phyloP scores from a whole-genome alignment of 2,329 filamentous ascomycete genomes.

The Tolypocladium tundrense region DNA sequence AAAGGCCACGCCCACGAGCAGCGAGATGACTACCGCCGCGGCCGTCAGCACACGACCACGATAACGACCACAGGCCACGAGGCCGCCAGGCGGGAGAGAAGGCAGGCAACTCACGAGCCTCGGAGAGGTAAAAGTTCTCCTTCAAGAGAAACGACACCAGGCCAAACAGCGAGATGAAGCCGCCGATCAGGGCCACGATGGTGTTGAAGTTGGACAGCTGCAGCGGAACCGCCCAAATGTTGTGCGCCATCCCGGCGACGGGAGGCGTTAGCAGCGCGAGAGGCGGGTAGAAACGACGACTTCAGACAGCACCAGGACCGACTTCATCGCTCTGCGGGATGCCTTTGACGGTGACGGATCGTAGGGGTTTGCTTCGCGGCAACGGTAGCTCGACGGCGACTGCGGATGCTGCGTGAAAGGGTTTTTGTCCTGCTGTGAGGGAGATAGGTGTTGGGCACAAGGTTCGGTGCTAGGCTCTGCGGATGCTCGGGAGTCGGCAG shows the following conservation, averaged over 20 bases:
- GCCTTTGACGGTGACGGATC: not conserved
- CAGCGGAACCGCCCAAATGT: slow-evolving; percentile 31
- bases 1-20: slow-evolving; percentile 68
- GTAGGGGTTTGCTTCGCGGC: not conserved
- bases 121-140: slow-evolving; percentile 82
- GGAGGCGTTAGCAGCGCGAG: slow-evolving; percentile 10
- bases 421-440: not conserved
- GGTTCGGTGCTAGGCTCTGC: not conserved
- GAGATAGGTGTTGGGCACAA: not conserved
- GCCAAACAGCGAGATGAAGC: slow-evolving; percentile 83
- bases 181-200: slow-evolving; percentile 67
- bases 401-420: not conserved
- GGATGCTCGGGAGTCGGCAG: too few species aligned
- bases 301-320: not conserved
- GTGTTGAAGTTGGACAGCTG: slow-evolving; percentile 73
- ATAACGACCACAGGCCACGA: not conserved
- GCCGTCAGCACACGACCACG: not conserved
- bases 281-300: not conserved
- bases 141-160: slow-evolving; percentile 84
- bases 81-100: not conserved
- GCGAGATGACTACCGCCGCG: slow-evolving; percentile 56
- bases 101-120: slow-evolving; percentile 56
- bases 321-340: slow-evolving; percentile 2
- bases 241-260: slow-evolving; percentile 9
- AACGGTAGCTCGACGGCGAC: not conserved